These are phyloP conservation scores for Cadophora gregata DNA, from an alignment of 2,329 filamentous ascomycete species.

Conservation along the genomic window DNA sequence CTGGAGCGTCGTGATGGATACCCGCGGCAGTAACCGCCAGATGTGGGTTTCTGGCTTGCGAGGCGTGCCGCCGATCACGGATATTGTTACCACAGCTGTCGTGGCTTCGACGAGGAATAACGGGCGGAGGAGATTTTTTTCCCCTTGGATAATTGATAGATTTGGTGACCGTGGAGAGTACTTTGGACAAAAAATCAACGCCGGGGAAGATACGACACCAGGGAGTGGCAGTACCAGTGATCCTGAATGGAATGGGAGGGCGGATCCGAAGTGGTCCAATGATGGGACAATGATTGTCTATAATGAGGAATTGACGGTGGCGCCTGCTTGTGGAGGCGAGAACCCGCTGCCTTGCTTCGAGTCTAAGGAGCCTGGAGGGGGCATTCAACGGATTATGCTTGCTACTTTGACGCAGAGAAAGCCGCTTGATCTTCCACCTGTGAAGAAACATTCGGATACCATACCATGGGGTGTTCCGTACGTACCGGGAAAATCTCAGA, in stretches of 20 bases:
- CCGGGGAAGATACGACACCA: constrained; percentile 43
- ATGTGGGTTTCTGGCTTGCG: neutral
- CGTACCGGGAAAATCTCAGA: constrained; percentile 30
- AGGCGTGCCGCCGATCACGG: neutral
- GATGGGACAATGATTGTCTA: constrained; percentile 53
- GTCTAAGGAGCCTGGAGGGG: constrained; percentile 48
- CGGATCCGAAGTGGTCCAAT: constrained; percentile 51
- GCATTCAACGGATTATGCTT: constrained; percentile 50
- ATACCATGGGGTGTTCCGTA: constrained; percentile 48
- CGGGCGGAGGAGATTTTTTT: constrained; percentile 52
- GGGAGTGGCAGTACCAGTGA: constrained; percentile 48
- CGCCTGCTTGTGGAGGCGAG: constrained; percentile 50
- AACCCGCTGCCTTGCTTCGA: constrained; percentile 51
- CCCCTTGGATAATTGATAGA: constrained; percentile 51
- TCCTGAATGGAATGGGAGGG: constrained; percentile 54
- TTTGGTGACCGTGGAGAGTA: constrained; percentile 53
- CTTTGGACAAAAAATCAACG: constrained; percentile 52
- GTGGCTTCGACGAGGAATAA: constrained; percentile 53
- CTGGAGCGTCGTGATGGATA: neutral
- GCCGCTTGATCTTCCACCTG: constrained; percentile 35
- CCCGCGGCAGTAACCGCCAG: neutral
- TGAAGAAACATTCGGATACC: constrained; percentile 41
- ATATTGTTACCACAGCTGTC: neutral
- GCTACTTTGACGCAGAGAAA: constrained; percentile 47
- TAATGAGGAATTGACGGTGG: constrained; percentile 48